Base-by-base conservation (phyloP, 139 green algal species). In the Coelastrella sp. region DNA sequence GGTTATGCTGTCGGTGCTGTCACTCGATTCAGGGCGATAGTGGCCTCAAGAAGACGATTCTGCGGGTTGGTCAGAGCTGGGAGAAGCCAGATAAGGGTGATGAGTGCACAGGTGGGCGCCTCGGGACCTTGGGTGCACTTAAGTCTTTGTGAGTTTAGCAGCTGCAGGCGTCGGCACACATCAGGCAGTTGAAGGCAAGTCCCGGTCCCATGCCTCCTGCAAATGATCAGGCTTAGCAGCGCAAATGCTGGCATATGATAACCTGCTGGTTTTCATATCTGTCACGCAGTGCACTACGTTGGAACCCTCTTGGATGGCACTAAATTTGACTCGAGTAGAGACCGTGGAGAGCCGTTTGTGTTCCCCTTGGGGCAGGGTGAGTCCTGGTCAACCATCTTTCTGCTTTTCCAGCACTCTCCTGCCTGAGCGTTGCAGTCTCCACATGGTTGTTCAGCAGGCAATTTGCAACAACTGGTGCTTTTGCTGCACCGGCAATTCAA, bases 281-380 rank as follows among this genome's bases (percentile, higher is more conserved):
- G 14, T 15, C 63, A 20, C 63, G 78, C 94, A 98, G 98, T 99
- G 49, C 98, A 99, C 93, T 99, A 99, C 89, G 94, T 96, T 15
- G 98, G 98, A 61, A 99, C 97, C 0, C 94, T 99, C n/a, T 61
- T 95, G 24, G 96, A 99, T 81, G 98, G 97, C 57, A 96, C 91
- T 49, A 96, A 98, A 87, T 99, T 99, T 94, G 98, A 99, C 93
- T 98, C 94, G 9, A 97, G 92, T 68, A 72, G 95, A 4, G 98
- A 99, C 90, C 93, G 97, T 15, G 91, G 88, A 24, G 91, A 97
- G 22, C 97, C 98, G 8, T 99, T 99, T 90, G 94, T 89, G 11
- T 99, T 99, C 94, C 93, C 87, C 17, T 89, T 98, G 14, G 96
- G 96, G 35, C 35, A 96, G 84, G 96, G 96, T 96, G 73, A 89